Evolutionary conservation across 208 protist genomes (phyloP).

Genomic region (Crithidia bombi): DNA sequence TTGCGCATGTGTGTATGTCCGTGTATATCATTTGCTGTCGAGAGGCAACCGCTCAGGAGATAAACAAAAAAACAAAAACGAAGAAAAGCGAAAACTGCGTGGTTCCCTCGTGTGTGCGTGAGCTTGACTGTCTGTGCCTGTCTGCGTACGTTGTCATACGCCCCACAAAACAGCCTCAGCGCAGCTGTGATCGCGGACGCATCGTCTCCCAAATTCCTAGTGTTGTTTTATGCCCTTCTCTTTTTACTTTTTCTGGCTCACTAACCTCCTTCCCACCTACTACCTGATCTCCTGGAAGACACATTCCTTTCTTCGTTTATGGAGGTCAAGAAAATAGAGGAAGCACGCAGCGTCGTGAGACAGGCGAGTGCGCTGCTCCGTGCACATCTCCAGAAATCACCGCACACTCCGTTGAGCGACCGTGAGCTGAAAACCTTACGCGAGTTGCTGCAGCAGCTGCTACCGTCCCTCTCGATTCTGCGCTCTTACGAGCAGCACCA

Average conservation of each 20-base stretch:
- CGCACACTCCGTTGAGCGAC: constrained; percentile 2
- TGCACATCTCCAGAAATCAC: constrained; percentile 5
- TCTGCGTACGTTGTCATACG: too few relatives aligned
- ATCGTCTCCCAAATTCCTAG: not conserved
- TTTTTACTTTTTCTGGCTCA: not conserved
- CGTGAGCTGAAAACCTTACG: constrained; percentile 16
- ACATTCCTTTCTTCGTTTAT: too few relatives aligned
- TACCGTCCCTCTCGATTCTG: constrained; percentile 46
- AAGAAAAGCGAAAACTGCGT: too few relatives aligned
- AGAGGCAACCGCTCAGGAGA: too few relatives aligned
- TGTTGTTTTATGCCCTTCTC: not conserved
- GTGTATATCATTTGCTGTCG: too few relatives aligned
- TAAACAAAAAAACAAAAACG: too few relatives aligned
- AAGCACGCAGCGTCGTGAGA: constrained; percentile 23
- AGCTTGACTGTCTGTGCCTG: too few relatives aligned
- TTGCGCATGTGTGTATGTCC: too few relatives aligned
- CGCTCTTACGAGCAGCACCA: constrained; percentile 34
- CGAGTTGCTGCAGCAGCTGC: constrained; percentile 25
- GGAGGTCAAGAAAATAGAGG: constrained; percentile 36
- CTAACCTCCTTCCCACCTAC: constrained; percentile 4
- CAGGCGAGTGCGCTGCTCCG: constrained; percentile 27
- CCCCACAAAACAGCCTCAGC: not conserved
- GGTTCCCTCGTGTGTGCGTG: too few relatives aligned
- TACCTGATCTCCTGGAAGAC: not conserved
- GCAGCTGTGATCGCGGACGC: too few relatives aligned